Conservation (phyloP, 2,329 filamentous ascomycete genomes). For the Grosmannia huntii region DNA sequence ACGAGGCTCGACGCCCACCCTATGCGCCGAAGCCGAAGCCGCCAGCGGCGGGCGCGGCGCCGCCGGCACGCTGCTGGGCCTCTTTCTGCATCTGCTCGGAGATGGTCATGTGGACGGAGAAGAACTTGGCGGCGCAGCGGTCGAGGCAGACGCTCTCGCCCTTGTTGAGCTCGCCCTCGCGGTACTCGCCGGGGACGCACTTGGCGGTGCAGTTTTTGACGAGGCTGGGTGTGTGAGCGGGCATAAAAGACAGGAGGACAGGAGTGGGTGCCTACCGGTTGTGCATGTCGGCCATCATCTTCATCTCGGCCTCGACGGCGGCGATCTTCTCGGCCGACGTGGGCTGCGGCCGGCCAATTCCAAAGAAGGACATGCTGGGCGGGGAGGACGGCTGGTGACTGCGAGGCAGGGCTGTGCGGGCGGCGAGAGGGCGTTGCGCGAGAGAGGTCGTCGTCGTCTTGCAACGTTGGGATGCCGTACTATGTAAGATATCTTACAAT, state of each 20-base stretch:
- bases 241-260: too few species aligned
- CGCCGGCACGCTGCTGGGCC: slow-evolving; percentile 52
- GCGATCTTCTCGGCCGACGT: slow-evolving; percentile 95
- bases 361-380: slow-evolving; percentile 17
- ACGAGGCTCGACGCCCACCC: too few species aligned
- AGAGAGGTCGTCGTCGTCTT: not conserved
- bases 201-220: slow-evolving; percentile 85
- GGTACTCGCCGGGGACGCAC: slow-evolving; percentile 86
- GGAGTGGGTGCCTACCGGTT: slow-evolving; percentile 90
- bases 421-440: too few species aligned
- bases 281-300: slow-evolving; percentile 93
- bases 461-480: not conserved
- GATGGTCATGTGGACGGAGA: slow-evolving; percentile 96
- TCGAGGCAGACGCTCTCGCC: slow-evolving; percentile 97
- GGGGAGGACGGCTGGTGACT: not conserved
- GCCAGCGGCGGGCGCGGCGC: slow-evolving; percentile 35
- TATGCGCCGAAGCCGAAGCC: slow-evolving; percentile 21
- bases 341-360: slow-evolving; percentile 57
- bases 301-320: slow-evolving; percentile 91
- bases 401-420: not conserved
- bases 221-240: too few species aligned
- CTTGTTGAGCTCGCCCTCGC: slow-evolving; percentile 95
- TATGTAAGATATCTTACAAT: too few species aligned
- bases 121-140: slow-evolving; percentile 95
- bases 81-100: slow-evolving; percentile 92